Evolutionary conservation across 441 rosid species (phyloP), one percentile per base, ranked within the genome.

Genomic region (Eruca vesicaria): DNA sequence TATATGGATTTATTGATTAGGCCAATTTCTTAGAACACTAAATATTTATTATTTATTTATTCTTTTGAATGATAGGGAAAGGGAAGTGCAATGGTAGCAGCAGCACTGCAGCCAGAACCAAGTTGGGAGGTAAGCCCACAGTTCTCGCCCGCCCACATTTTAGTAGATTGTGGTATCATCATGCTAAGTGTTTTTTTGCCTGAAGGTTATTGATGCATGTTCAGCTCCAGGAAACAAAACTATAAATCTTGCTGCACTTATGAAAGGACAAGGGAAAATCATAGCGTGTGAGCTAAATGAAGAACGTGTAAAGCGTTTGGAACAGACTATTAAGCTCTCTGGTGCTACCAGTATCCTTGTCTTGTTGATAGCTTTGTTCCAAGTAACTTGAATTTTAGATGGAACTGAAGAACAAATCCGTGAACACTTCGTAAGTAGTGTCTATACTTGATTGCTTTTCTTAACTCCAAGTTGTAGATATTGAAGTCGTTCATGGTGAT

Each of bases 191-290:
- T 63, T 48, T 18, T 43, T n/a, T 66, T 82, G 65, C n/a, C n/a
- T 80, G 83, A 82, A 90, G 99, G 97, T 94, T 81, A 81, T 94
- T 81, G 99, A 94, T 81, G 99, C 98, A 65, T 94, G 98, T 76
- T 86, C 99, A 77, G 97, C 99, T 78, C 99, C 98, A 41, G 99
- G 99, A 77, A 94, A 94, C 88, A 92, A 94, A 88, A 94, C 98
- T 62, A 88, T 88, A 38, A 96, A 94, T 81, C 91, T 94, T 56
- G 99, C 98, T 50, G 94, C 99, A 64, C 89, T 94, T 53, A 90
- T 90, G 99, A 71, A 79, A 78, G 99, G 95, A 60, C 82, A 84
- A 72, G 99, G 98, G 23, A 88, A 81, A 74, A 81, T 92, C 64
- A 70, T 87, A 62, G 98, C 99, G 26, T 94, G 99, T 8, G 99